Evolutionary conservation across 2,329 filamentous ascomycete species (phyloP), one percentile per base, ranked within the genome.

Genomic region (Orbilia blumenaviensis): DNA sequence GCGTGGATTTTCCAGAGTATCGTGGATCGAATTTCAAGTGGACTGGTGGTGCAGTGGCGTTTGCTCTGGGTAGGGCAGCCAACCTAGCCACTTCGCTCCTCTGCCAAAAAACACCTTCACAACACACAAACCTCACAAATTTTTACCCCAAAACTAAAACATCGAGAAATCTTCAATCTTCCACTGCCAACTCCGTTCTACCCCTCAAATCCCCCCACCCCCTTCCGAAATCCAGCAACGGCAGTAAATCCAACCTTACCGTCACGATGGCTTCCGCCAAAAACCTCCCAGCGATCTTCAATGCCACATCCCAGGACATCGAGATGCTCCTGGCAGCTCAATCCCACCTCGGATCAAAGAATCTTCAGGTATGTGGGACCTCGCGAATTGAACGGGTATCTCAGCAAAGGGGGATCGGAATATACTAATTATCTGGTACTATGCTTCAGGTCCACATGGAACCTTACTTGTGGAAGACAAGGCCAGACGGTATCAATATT

Each of bases 401-500:
- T 14, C 16, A 21, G 6, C 9, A 34, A 1, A 29, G n/a, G n/a
- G 7, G 2, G 9, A 14, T 8, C 16, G 27, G 34, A 36, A 7
- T 50, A 12, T 48, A 12, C 44, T 27, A 16, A 50, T 16, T 29
- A 8, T 38, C 18, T 42, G 2, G 42, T 41, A 2, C 23, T 9
- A 12, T 27, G 29, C 23, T 62, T 50, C 67, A 81, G 80, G 92
- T 96, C 84, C 94, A 98, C 89, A 98, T 97, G 93, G 93, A 96
- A 87, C 92, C 93, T 82, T 99, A 99, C 89, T 91, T 99, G 84
- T 99, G 94, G 94, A 99, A 99, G 92, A 97, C 93, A 85, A 92
- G 95, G 84, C 91, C 93, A 81, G 96, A 99, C 83, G 95, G 95
- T 87, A 91, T 99, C 88, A 99, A 99, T 86, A 89, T 99, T 81